These are phyloP conservation scores for Nitzschia putrida DNA, from an alignment of 108 stramenopile species.

Conservation along the genomic window DNA sequence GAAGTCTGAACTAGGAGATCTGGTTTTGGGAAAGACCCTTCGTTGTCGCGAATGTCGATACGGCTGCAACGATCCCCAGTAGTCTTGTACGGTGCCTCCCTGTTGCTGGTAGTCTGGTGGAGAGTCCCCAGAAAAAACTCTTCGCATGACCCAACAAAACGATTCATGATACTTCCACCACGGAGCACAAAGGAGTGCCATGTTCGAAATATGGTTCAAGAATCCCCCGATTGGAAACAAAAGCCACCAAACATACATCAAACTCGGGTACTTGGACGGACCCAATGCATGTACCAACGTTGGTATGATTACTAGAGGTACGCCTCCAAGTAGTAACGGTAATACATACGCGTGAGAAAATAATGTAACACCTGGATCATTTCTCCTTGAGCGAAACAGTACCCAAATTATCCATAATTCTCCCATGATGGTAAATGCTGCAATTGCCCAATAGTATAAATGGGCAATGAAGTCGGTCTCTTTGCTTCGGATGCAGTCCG, in stretches of 20 bases:
- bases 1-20: too few species aligned
- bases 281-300: too few species aligned
- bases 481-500: neutral
- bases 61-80: too few species aligned
- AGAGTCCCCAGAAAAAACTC: neutral
- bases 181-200: neutral
- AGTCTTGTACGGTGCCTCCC: too few species aligned
- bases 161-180: neutral
- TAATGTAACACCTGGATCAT: too few species aligned
- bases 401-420: neutral
- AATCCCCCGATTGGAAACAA: neutral
- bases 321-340: too few species aligned
- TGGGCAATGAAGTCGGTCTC: neutral
- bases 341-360: too few species aligned
- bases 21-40: too few species aligned
- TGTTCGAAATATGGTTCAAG: neutral
- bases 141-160: neutral
- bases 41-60: too few species aligned
- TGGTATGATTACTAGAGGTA: too few species aligned
- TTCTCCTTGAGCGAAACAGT: too few species aligned
- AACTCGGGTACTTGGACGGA: neutral
- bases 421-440: neutral
- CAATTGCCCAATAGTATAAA: neutral
- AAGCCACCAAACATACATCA: neutral
- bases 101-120: too few species aligned